Conservation (phyloP, 192 early-diverging fungal genomes). For the Spizellomyces sp. region DNA sequence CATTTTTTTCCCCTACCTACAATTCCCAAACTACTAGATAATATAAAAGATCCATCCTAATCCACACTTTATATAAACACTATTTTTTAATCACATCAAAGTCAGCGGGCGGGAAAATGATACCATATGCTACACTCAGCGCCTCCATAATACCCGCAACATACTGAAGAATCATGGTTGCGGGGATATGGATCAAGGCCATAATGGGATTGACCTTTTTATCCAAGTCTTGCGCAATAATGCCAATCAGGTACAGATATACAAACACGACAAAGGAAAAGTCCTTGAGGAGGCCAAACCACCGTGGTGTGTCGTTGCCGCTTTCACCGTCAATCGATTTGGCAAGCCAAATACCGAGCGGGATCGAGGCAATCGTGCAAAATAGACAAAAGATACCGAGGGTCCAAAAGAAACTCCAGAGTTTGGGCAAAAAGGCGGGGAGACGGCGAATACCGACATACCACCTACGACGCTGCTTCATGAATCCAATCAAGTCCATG, state of each 20-base stretch:
- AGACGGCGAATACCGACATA: slow-evolving; percentile 59
- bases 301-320: slow-evolving; percentile 46
- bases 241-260: slow-evolving; percentile 57
- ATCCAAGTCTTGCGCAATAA: slow-evolving; percentile 57
- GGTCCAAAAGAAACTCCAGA: slow-evolving; percentile 60
- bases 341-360: slow-evolving; percentile 41
- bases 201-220: slow-evolving; percentile 47
- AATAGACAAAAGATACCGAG: slow-evolving; percentile 51
- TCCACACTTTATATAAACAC: neutral
- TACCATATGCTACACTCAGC: slow-evolving; percentile 50
- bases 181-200: slow-evolving; percentile 44
- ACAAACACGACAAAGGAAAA: slow-evolving; percentile 54
- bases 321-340: neutral
- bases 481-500: slow-evolving; percentile 51
- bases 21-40: too few relatives aligned
- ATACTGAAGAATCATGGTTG: slow-evolving; percentile 52
- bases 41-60: too few relatives aligned
- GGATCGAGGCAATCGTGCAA: slow-evolving; percentile 48
- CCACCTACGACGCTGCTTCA: slow-evolving; percentile 61
- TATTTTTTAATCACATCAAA: slow-evolving; percentile 63
- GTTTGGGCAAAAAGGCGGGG: slow-evolving; percentile 52
- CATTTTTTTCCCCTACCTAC: too few relatives aligned
- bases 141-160: slow-evolving; percentile 52
- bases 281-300: slow-evolving; percentile 60
- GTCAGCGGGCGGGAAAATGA: slow-evolving; percentile 51